Evolutionary conservation across 2,329 filamentous ascomycete species (phyloP).

Genomic region (Colletotrichum destructivum): DNA sequence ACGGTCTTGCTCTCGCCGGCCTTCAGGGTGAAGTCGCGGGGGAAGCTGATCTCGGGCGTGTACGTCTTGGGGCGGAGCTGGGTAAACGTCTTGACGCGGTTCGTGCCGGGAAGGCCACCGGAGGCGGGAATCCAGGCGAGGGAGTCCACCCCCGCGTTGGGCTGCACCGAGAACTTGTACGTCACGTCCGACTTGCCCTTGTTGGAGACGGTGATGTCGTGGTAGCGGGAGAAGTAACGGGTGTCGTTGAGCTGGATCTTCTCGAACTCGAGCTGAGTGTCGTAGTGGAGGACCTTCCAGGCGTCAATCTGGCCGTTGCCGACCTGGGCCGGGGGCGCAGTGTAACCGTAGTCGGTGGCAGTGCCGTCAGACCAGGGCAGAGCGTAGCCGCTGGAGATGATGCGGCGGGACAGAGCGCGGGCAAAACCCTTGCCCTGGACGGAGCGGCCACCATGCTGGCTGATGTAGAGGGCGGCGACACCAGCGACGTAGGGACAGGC

Average conservation of each 20-base stretch:
- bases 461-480: slow-evolving; percentile 53
- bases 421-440: slow-evolving; percentile 51
- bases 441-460: slow-evolving; percentile 49
- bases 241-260: slow-evolving; percentile 64
- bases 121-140: slow-evolving; percentile 40
- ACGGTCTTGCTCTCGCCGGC: slow-evolving; percentile 48
- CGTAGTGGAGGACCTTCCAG: slow-evolving; percentile 57
- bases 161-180: slow-evolving; percentile 51
- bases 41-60: slow-evolving; percentile 40
- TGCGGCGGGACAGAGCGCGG: slow-evolving; percentile 49
- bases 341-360: slow-evolving; percentile 44
- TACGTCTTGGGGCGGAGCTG: slow-evolving; percentile 45
- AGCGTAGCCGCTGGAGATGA: slow-evolving; percentile 53
- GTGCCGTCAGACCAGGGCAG: slow-evolving; percentile 51
- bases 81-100: slow-evolving; percentile 44
- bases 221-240: slow-evolving; percentile 52
- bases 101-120: slow-evolving; percentile 3
- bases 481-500: slow-evolving; percentile 60
- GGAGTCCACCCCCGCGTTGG: slow-evolving; percentile 56
- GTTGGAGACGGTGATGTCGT: slow-evolving; percentile 54
- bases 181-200: slow-evolving; percentile 51
- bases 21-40: slow-evolving; percentile 46
- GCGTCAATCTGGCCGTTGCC: slow-evolving; percentile 61
- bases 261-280: slow-evolving; percentile 55
- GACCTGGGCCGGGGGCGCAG: slow-evolving; percentile 55